Evolutionary conservation across 352 stramenopile species (phyloP), one percentile per base, ranked within the genome.

Genomic region (Globisporangium okanoganense): DNA sequence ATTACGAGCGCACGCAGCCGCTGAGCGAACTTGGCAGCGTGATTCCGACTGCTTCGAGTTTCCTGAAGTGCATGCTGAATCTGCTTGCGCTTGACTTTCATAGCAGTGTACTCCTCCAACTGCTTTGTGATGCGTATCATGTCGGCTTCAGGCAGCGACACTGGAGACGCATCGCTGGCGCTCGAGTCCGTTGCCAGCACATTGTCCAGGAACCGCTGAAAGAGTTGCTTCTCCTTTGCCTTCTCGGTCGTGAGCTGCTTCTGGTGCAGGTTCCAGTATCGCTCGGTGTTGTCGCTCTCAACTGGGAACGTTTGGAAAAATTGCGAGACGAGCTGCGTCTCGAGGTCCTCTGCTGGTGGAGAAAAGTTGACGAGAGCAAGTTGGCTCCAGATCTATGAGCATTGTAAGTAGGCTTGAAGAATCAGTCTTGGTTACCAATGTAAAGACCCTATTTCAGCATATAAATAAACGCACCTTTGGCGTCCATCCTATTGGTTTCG

Each of bases 321-420:
- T 6, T 66, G 24, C 0, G 70, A 58, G 1, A 76, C 29, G 16
- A 88, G 73, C 18, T 76, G 56, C 24, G 73, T 70, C 5, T 82
- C 67, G 1, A 86, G 64, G 3, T 85, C 74, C 0, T 52, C 58
- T 2, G 22, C 22, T 5, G 72, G 72, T 5, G 78, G 78, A 0
- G 75, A 70, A 25, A 79, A 76, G 44, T 85, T 70, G 56, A 86
- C 50, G 0, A 81, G 66, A 14, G 55, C 55, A 5, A 88, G 67
- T n/a, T 86, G 68, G 33, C 65, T 76, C 76, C 76, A 88, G 2
- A 75, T 69, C 78, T 87, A 44, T 27, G 61, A 20, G 9, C 18
- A 40, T 10, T 18, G 55, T n/a, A 8, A 51, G 9, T 24, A 56
- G 4, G 45, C 9, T 5, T 22, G 16, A 48, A 16, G 47, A 31